Evolutionary conservation across 768 basidiomycete genomes (phyloP).

Genomic region (Xerocomus spinulosus): DNA sequence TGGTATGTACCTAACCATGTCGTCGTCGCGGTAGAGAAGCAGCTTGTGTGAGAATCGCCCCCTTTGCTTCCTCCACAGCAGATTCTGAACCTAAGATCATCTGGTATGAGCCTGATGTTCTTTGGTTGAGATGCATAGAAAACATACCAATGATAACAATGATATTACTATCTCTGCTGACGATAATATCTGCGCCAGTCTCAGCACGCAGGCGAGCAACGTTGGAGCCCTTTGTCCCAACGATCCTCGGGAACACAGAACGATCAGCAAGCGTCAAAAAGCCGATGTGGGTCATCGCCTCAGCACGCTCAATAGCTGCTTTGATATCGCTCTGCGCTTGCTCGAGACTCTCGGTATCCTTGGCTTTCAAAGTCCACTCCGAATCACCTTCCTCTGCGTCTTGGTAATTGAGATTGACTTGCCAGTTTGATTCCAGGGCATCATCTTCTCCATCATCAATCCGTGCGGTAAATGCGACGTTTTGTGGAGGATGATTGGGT

Average conservation of each 20-base stretch:
- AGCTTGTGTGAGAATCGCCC: constrained; percentile 64
- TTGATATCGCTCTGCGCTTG: constrained; percentile 63
- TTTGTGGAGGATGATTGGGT: constrained; percentile 51
- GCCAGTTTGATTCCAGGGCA: constrained; percentile 57
- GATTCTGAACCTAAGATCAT: constrained; percentile 54
- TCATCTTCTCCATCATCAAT: constrained; percentile 70
- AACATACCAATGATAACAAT: constrained; percentile 79
- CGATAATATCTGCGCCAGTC: constrained; percentile 89
- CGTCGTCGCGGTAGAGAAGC: constrained; percentile 27
- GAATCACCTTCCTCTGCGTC: constrained; percentile 80
- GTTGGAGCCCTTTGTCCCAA: constrained; percentile 88
- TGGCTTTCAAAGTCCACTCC: constrained; percentile 80
- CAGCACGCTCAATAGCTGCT: constrained; percentile 68
- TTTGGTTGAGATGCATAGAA: neutral
- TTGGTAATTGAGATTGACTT: constrained; percentile 73
- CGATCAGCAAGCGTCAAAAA: constrained; percentile 82
- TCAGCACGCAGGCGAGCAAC: constrained; percentile 83
- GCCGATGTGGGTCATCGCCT: constrained; percentile 71
- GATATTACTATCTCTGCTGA: constrained; percentile 81
- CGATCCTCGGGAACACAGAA: constrained; percentile 86
- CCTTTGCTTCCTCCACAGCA: constrained; percentile 68
- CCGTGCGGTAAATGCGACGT: constrained; percentile 52
- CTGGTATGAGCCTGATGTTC: constrained; percentile 5
- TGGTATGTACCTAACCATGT: constrained; percentile 20
- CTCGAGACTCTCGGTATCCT: constrained; percentile 72